phyloP scores from a whole-genome alignment of 352 stramenopile genomes.

The Pythium insidiosum region DNA sequence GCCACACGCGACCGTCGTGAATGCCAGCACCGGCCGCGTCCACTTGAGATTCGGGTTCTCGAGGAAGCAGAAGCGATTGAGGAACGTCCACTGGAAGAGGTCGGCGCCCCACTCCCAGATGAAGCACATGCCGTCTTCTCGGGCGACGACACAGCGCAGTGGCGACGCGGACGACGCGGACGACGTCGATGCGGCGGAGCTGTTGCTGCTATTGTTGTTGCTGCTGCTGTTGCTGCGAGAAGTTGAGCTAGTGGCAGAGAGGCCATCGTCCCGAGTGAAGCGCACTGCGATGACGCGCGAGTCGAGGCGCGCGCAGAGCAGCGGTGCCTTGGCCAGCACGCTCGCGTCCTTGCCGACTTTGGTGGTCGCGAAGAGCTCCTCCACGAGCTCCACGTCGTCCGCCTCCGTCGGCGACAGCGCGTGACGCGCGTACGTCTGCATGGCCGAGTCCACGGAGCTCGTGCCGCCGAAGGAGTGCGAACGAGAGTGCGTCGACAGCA shows the following conservation, averaged over 20 bases:
- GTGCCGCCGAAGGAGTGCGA: conserved; percentile 17
- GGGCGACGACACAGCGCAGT: conserved; percentile 66
- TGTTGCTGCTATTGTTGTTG: conserved; percentile 3
- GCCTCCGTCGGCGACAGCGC: background rate
- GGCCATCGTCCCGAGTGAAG: conserved; percentile 27
- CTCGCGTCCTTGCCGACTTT: conserved; percentile 48
- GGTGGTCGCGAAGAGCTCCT: conserved; percentile 56
- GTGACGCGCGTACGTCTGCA: background rate
- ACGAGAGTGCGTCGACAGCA: conserved; percentile 16
- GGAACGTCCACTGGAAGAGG: conserved; percentile 71
- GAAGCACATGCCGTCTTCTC: conserved; percentile 73
- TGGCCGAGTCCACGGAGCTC: background rate
- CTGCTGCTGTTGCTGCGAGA: conserved; percentile 4
- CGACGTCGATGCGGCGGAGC: conserved; percentile 6
- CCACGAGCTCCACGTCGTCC: conserved; percentile 59
- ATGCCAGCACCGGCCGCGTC: conserved; percentile 56
- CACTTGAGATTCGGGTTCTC: conserved; percentile 80
- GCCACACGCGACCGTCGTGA: conserved; percentile 32
- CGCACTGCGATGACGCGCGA: conserved; percentile 51
- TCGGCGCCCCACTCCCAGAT: conserved; percentile 82
- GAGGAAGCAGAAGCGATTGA: conserved; percentile 76
- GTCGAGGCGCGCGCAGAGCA: conserved; percentile 72
- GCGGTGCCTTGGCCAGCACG: conserved; percentile 51
- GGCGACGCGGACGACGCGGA: conserved; percentile 14
- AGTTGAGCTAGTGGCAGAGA: background rate